Conservation (phyloP, 2,329 filamentous ascomycete species). For the Nemania abortiva region DNA sequence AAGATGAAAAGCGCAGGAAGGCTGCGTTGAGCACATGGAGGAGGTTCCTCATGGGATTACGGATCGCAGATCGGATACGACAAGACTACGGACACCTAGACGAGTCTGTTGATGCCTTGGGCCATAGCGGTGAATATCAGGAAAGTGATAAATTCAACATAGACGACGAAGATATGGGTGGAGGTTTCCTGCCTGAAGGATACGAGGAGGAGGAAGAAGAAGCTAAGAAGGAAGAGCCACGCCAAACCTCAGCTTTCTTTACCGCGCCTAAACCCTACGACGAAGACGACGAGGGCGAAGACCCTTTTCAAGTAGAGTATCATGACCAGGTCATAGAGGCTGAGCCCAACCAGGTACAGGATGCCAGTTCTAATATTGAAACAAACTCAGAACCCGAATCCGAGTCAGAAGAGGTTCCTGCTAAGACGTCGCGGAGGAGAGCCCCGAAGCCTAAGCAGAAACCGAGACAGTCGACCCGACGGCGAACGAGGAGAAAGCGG, state of each 20-base stretch:
- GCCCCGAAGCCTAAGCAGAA: conserved; percentile 46
- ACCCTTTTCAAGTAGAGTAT: conserved; percentile 50
- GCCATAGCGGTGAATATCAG: conserved; percentile 56
- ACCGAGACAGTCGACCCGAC: conserved; percentile 42
- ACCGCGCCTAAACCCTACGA: conserved; percentile 38
- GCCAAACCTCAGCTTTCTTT: conserved; percentile 47
- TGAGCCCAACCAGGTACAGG: conserved; percentile 23
- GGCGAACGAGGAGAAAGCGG: conserved; percentile 44
- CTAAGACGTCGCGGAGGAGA: conserved; percentile 40
- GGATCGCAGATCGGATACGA: conserved; percentile 81
- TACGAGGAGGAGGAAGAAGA: conserved; percentile 46
- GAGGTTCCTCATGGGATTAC: conserved; percentile 86
- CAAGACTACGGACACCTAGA: conserved; percentile 78
- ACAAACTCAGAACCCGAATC: conserved; percentile 30
- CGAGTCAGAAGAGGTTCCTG: conserved; percentile 34
- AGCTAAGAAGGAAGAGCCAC: conserved; percentile 33
- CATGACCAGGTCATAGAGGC: conserved; percentile 34
- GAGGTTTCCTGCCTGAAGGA: conserved; percentile 66
- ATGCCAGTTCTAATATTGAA: conserved; percentile 23
- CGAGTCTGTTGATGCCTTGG: conserved; percentile 66
- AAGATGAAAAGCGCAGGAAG: conserved; percentile 85
- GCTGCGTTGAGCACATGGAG: conserved; percentile 82
- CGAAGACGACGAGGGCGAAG: conserved; percentile 45
- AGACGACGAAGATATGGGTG: conserved; percentile 63
- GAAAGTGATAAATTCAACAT: neutral